phyloP scores from a whole-genome alignment of 2,329 filamentous ascomycete species.

The Botrytis medusae region DNA sequence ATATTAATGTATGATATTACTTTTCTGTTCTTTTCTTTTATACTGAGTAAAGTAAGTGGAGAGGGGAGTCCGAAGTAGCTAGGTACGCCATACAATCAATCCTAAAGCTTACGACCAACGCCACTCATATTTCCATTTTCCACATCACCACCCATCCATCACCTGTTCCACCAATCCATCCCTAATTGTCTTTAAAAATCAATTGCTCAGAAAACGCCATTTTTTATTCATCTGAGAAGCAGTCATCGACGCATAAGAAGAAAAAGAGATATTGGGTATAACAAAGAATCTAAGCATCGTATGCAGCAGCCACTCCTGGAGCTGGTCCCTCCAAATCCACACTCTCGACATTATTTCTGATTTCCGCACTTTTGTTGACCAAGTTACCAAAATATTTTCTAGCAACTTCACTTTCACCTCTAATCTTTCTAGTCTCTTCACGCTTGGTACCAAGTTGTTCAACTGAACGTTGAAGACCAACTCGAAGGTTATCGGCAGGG shows the following conservation, averaged over 20 bases:
- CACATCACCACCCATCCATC: slow-evolving; percentile 2
- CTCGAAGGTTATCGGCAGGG: slow-evolving; percentile 82
- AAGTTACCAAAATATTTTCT: slow-evolving; percentile 89
- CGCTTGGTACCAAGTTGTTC: slow-evolving; percentile 78
- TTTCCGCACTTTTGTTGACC: slow-evolving; percentile 61
- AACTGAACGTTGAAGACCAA: slow-evolving; percentile 78
- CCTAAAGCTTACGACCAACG: slow-evolving; percentile 17
- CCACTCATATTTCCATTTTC: slow-evolving; percentile 16
- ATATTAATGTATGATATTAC: not conserved
- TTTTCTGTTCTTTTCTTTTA: not conserved
- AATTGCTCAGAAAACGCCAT: slow-evolving; percentile 13
- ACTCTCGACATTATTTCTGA: slow-evolving; percentile 44
- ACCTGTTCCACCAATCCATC: slow-evolving; percentile 1
- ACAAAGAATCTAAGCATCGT: slow-evolving; percentile 33
- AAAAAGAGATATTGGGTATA: slow-evolving; percentile 22
- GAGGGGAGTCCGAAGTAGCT: slow-evolving; percentile 14
- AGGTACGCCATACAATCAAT: slow-evolving; percentile 7
- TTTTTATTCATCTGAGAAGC: slow-evolving; percentile 7
- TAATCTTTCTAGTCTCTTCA: slow-evolving; percentile 80
- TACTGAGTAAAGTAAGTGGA: slow-evolving; percentile 14
- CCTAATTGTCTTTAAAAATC: slow-evolving; percentile 3
- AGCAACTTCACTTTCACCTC: slow-evolving; percentile 80
- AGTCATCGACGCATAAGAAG: slow-evolving; percentile 13
- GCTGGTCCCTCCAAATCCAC: slow-evolving; percentile 41
- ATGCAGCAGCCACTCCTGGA: slow-evolving; percentile 39